Conservation (phyloP, 2,329 filamentous ascomycete genomes). For the Pseudogymnoascus sp. region DNA sequence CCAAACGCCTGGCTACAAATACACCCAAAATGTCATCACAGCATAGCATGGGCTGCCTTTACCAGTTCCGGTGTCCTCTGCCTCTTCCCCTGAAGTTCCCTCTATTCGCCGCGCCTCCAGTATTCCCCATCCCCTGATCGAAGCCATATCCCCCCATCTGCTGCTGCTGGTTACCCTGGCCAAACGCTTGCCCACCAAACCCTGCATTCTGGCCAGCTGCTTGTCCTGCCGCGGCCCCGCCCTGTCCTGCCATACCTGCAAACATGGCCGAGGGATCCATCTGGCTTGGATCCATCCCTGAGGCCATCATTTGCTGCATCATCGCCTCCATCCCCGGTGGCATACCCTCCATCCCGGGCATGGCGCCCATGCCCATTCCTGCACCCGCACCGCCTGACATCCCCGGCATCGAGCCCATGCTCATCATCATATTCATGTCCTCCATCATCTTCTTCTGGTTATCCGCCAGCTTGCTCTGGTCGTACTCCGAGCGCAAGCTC, state of each 20-base stretch:
- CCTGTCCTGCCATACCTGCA: slow-evolving; percentile 43
- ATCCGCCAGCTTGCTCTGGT: slow-evolving; percentile 52
- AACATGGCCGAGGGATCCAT: slow-evolving; percentile 59
- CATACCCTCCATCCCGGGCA: slow-evolving; percentile 54
- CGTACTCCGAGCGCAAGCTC: slow-evolving; percentile 64
- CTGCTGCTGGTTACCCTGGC: slow-evolving; percentile 26
- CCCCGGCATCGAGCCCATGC: slow-evolving; percentile 39
- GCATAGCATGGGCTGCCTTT: not conserved
- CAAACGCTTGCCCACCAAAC: slow-evolving; percentile 45
- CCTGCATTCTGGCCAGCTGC: slow-evolving; percentile 37
- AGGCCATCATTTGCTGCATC: slow-evolving; percentile 63
- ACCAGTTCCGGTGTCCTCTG: slow-evolving; percentile 17
- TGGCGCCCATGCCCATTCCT: slow-evolving; percentile 32
- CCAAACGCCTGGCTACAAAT: slow-evolving; percentile 6
- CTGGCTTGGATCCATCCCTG: slow-evolving; percentile 56
- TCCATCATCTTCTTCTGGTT: slow-evolving; percentile 73
- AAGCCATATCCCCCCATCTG: slow-evolving; percentile 23
- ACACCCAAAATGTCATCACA: not conserved
- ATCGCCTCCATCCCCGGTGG: slow-evolving; percentile 57
- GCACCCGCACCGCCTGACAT: slow-evolving; percentile 34
- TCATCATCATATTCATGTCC: slow-evolving; percentile 62
- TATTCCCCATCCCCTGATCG: slow-evolving; percentile 25
- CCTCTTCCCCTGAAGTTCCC: slow-evolving; percentile 26
- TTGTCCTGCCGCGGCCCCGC: slow-evolving; percentile 35
- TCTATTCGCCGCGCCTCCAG: slow-evolving; percentile 17